Evolutionary conservation across 176 grass and related monocot species (phyloP), one percentile per base, ranked within the genome.

Genomic region (Pontederia crassipes): DNA sequence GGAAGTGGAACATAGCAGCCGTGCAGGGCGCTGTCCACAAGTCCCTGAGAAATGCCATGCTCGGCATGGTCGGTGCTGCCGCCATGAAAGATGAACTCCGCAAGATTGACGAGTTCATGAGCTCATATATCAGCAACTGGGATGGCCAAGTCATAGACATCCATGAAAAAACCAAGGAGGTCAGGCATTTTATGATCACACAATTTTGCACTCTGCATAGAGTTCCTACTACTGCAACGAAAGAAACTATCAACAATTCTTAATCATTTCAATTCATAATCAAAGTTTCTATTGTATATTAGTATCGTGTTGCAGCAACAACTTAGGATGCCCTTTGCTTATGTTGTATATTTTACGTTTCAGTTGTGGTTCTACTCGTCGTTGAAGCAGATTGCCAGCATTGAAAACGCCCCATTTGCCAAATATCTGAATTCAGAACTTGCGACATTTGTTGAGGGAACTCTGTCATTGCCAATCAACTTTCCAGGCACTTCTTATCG

Each of bases 151-250:
- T 60, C 29, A 50, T 71, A 11, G 68, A 71, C 47, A 71, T 71
- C 24, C 56, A 71, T 10, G 68, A 71, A 57, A 57, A 71, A 57
- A 49, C 56, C 54, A 71, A 71, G 56, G 56, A 71, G 55, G 68
- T 71, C 12, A n/a, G 55, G 2, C 46, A 28, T 5, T 0, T 8
- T 48, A 24, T 46, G 20, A 24, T 24, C 20, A 24, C 20, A 24
- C 20, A 24, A 24, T 24, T 24, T 24, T 24, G 20, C 20, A 24
- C 20, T 24, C 20, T 24, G 20, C 20, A 24, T 24, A 24, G 0
- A 24, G 20, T 24, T 24, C 32, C 32, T 40, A 40, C 32, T 40
- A 7, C 32, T 24, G 20, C 20, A 24, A 24, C 20, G 20, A 24
- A 24, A 24, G 0, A 24, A 24, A 24, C 20, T 24, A 24, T 24